Conservation (phyloP, 1,139 yeast genomes). For the Eremothecium cymbalariae region DNA sequence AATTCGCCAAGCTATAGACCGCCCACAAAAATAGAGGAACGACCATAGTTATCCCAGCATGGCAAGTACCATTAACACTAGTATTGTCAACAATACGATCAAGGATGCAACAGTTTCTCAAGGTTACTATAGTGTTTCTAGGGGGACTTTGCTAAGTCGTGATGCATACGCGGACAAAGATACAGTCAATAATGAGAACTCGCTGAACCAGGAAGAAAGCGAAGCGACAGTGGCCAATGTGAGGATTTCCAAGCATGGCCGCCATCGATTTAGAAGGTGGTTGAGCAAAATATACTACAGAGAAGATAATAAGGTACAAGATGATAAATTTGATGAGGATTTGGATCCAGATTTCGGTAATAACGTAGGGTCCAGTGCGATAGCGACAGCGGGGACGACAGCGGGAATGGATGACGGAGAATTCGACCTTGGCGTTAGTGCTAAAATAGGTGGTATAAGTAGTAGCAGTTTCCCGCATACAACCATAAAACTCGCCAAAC, state of each 20-base stretch:
- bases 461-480: not conserved
- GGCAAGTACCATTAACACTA: conserved; percentile 4
- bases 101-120: conserved; percentile 6
- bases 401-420: conserved; percentile 1
- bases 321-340: not conserved
- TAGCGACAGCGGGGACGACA: conserved; percentile 5
- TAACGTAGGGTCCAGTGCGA: conserved; percentile 3
- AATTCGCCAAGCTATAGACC: not conserved
- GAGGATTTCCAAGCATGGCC: not conserved
- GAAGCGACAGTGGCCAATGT: not conserved
- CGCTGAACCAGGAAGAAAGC: not conserved
- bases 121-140: conserved; percentile 5
- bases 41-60: too few relatives aligned
- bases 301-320: conserved; percentile 1
- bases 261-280: conserved; percentile 10
- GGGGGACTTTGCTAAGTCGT: conserved; percentile 5
- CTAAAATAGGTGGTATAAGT: not conserved
- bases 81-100: not conserved
- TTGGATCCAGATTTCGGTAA: not conserved
- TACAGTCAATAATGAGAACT: not conserved
- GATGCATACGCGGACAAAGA: conserved; percentile 4
- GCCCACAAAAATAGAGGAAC: not conserved
- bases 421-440: not conserved
- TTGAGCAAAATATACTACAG: conserved; percentile 5
- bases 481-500: not conserved